Base-by-base conservation (phyloP, 495 filamentous ascomycete genomes). In the Durotheca rogersii region DNA sequence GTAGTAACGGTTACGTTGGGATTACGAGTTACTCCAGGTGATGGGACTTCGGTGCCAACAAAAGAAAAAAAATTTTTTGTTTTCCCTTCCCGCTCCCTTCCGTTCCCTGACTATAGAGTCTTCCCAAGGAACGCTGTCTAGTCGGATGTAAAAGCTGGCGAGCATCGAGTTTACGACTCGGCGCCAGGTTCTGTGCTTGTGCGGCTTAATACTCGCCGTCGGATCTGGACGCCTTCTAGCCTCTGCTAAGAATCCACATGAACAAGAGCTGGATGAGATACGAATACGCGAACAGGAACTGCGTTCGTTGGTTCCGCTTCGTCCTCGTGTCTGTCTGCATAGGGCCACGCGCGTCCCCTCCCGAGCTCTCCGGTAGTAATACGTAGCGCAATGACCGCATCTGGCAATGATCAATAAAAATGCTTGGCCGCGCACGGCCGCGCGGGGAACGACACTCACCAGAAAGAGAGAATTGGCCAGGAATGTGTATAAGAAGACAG, bases 321-420 rank as follows among this genome's bases (percentile, higher is more conserved):
- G 87, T 81, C 54, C 91, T 81, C 10, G 77, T 67, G 40, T 78
- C 72, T 17, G 88, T 90, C 66, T 92, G 87, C 73, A 83, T 84
- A 18, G 83, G 81, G 7, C 80, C 82, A 34, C 62, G 55, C 47
- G 82, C 80, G 43, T 77, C 78, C 56, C 84, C 81, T 42, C 75
- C 75, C 11, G 82, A 80, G 49, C 80, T 86, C 60, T 96, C 92
- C 0, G 94, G 94, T 9, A 98, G 81, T 2, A 98, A 78, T 31
- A 98, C 93, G 67, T 98, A 97, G 74, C 94, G 90, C 45, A 98
- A 69, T 15, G 90, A 96, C 36, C 93, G 86, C 55, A 98, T 83
- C 89, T 96, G 16, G 53, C 70, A 53, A 73, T 67, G 30, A 41
- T 36, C 10, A n/a, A 21, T 32, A 33, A 41, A 15, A n/a, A 25